A percentile compares a stretch with the other conserved stretches of the same genome.
phyloP scores from a whole-genome alignment of 805 yeast species.

The Sugiyamaella chiloensis region DNA sequence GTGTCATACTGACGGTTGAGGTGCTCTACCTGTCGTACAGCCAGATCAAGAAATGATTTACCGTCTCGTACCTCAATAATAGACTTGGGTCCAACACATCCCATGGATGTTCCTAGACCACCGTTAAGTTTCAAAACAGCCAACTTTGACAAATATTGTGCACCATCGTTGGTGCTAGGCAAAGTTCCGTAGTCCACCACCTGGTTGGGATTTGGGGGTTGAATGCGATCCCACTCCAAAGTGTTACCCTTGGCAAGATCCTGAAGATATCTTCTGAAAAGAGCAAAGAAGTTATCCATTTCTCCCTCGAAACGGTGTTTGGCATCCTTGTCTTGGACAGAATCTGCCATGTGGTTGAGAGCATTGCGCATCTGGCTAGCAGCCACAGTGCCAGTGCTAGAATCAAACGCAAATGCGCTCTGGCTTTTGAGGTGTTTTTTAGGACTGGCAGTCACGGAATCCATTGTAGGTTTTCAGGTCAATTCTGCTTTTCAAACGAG shows the following conservation, averaged over 20 bases:
- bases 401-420: slow-evolving; percentile 83
- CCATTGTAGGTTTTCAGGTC: too few relatives aligned
- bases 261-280: slow-evolving; percentile 86
- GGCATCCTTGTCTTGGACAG: slow-evolving; percentile 49
- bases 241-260: slow-evolving; percentile 85
- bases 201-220: slow-evolving; percentile 85
- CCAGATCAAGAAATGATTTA: slow-evolving; percentile 89
- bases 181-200: slow-evolving; percentile 74
- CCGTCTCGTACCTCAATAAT: slow-evolving; percentile 97
- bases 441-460: slow-evolving; percentile 21
- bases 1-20: slow-evolving; percentile 85
- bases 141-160: slow-evolving; percentile 64
- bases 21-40: slow-evolving; percentile 96
- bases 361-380: slow-evolving; percentile 98
- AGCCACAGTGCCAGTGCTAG: slow-evolving; percentile 90
- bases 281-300: slow-evolving; percentile 90
- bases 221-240: slow-evolving; percentile 92
- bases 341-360: slow-evolving; percentile 81
- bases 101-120: slow-evolving; percentile 99
- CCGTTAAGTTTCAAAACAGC: slow-evolving; percentile 97
- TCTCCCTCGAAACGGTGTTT: slow-evolving; percentile 70
- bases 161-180: slow-evolving; percentile 29
- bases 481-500: too few relatives aligned
- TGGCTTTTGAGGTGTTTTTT: slow-evolving; percentile 69
- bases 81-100: slow-evolving; percentile 98